Evolutionary conservation across 208 protist species (phyloP), one percentile per base, ranked within the genome.

Genomic region (Hexamita inflata): DNA sequence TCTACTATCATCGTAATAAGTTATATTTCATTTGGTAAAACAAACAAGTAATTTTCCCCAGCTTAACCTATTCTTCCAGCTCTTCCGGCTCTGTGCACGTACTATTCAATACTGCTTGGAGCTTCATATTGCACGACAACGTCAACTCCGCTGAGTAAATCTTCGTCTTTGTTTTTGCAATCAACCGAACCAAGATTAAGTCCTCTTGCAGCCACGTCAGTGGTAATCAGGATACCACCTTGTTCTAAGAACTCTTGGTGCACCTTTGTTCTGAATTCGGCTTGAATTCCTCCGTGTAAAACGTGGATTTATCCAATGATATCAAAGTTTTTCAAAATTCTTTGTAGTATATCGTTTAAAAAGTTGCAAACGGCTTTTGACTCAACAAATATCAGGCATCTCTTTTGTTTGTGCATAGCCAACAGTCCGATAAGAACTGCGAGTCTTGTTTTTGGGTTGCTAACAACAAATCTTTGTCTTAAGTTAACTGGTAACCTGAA

Each of bases 61-160:
- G 4, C 9, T 7, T 70, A 19, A 32, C 64, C 64, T 11, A 70
- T 70, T 32, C 64, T n/a, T 32, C 38, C 64, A 42, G 64, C 64
- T 42, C 64, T n/a, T 11, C 64, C 64, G 15, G 9, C 35, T 40
- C 64, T 40, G n/a, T 70, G 64, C 15, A 70, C 35, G 35, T 70
- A 70, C n/a, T 70, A 38, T 34, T 70, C 64, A 49, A 35, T 11
- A 35, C 30, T 42, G 11, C 4, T 19, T 32, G 64, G 64, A 49
- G 64, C 64, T 49, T 70, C 64, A 70, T 49, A 70, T 45, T 70
- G 64, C 15, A 70, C 42, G 15, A 70, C 64, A 70, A 70, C 34
- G n/a, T 70, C 64, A 45, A 70, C 64, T 49, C 64, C 64, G 15
- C n/a, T 35, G 4, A n/a, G 2, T 38, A 15, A 4, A 35, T 11